Evolutionary conservation across 768 basidiomycete genomes (phyloP).

Genomic region (Hemileccinum rubropunctum): DNA sequence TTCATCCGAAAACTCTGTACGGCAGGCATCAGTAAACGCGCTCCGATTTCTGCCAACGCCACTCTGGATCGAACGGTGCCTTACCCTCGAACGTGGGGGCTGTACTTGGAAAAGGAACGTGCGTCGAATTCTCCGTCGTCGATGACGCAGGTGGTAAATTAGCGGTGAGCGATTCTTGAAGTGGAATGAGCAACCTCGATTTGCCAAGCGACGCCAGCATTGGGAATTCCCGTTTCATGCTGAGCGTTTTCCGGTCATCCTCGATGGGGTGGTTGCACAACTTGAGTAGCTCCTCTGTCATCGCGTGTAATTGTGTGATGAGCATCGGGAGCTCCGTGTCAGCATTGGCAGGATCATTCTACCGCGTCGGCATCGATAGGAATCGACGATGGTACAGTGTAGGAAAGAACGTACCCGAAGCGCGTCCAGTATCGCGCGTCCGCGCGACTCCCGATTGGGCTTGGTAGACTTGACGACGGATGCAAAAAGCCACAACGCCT

Average conservation of each 20-base stretch:
- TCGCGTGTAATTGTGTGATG: slow-evolving; percentile 51
- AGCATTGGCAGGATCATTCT: slow-evolving; percentile 48
- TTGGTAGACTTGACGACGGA: slow-evolving; percentile 87
- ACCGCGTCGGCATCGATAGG: neutral
- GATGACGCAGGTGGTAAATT: slow-evolving; percentile 76
- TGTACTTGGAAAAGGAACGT: slow-evolving; percentile 79
- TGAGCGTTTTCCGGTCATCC: slow-evolving; percentile 36
- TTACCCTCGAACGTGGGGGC: slow-evolving; percentile 73
- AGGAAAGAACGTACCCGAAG: slow-evolving; percentile 46
- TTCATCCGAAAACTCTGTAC: slow-evolving; percentile 72
- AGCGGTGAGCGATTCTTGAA: slow-evolving; percentile 90
- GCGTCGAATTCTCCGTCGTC: slow-evolving; percentile 43
- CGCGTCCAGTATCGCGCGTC: slow-evolving; percentile 52
- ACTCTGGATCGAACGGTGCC: too few species aligned
- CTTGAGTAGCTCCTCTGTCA: slow-evolving; percentile 68
- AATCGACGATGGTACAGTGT: neutral
- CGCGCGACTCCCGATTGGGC: slow-evolving; percentile 54
- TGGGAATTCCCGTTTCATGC: slow-evolving; percentile 52
- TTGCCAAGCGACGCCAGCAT: slow-evolving; percentile 53
- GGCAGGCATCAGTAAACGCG: neutral
- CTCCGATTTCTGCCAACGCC: neutral
- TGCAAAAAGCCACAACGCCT: slow-evolving; percentile 90
- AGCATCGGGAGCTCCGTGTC: slow-evolving; percentile 44
- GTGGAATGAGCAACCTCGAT: slow-evolving; percentile 77
- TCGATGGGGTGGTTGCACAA: slow-evolving; percentile 58